These are phyloP conservation scores for Yueomyces sinensis DNA, from an alignment of 805 yeast genomes.

Conservation along the genomic window DNA sequence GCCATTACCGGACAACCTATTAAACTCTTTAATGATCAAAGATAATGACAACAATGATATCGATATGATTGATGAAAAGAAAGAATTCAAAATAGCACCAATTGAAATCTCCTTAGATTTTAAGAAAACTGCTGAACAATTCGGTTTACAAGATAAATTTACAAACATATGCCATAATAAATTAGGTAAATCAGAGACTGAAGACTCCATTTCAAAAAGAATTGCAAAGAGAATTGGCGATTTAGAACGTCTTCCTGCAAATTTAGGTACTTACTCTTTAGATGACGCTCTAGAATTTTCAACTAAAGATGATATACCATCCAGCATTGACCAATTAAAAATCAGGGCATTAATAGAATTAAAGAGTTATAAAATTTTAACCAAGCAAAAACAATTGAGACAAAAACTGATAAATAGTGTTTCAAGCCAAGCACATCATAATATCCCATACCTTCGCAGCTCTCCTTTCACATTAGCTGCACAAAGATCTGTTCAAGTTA, in stretches of 20 bases:
- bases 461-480: slow-evolving; percentile 51
- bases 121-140: slow-evolving; percentile 16
- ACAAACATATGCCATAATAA: slow-evolving; percentile 11
- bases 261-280: slow-evolving; percentile 44
- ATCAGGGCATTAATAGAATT: slow-evolving; percentile 57
- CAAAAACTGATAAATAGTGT: slow-evolving; percentile 41
- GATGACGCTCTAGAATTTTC: slow-evolving; percentile 30
- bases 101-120: slow-evolving; percentile 21
- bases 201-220: slow-evolving; percentile 38
- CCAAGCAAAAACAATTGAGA: slow-evolving; percentile 60
- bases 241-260: slow-evolving; percentile 55
- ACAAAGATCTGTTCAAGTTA: slow-evolving; percentile 52
- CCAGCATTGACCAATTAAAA: slow-evolving; percentile 43
- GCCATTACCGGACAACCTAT: slow-evolving; percentile 45
- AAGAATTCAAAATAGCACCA: slow-evolving; percentile 2
- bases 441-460: slow-evolving; percentile 35
- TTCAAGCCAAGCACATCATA: slow-evolving; percentile 44
- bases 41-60: slow-evolving; percentile 5
- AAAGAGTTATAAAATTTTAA: slow-evolving; percentile 49
- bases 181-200: slow-evolving; percentile 39
- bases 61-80: slow-evolving; percentile 5
- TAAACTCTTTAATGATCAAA: slow-evolving; percentile 17
- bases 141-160: slow-evolving; percentile 22
- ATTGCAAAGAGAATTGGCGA: slow-evolving; percentile 45
- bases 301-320: slow-evolving; percentile 32